Evolutionary conservation across 495 filamentous ascomycete species (phyloP), one percentile per base, ranked within the genome.

Genomic region (Aspergillus haitiensis): DNA sequence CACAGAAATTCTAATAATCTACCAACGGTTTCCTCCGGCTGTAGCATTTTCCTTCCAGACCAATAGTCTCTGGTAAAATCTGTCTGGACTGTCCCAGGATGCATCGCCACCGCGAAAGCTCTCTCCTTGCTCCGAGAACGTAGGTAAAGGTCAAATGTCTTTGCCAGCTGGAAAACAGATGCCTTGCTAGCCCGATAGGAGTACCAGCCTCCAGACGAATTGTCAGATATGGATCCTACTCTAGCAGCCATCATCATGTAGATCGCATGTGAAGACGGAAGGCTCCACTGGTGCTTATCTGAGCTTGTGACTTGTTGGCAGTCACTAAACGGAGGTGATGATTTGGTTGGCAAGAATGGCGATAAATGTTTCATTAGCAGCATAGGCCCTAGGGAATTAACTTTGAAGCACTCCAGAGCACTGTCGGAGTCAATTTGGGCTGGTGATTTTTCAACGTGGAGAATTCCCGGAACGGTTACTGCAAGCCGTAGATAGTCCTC

Each of bases 51-150:
- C 58, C 81, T 77, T 44, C 77, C 66, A 65, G 66, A 78, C 89
- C 88, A 93, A 67, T 88, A 93, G 44, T 86, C 87, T 63, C 73
- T 79, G 49, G 86, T 90, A 64, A 95, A 74, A 11, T 80, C 86
- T 46, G 90, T 93, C 71, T 82, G 85, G 40, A 95, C 90, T 8
- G 89, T 94, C 2, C 92, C 90, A 5, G 90, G 91, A 75, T 95
- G 91, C 70, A 93, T 75, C n/a, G 78, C 81, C 5, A 96, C 73
- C 0, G 81, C 81, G 60, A 92, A 74, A 1, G 86, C 87, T 44
- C 81, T 84, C 5, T 80, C 79, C 1, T 78, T 84, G 44, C 80
- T 78, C 12, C 74, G 73, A 15, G 73, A 69, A 52, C 67, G 69
- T 39, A 94, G 68, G 65, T 88, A 80, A n/a, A 87, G 70, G 70